Evolutionary conservation across 805 yeast genomes (phyloP).

Genomic region (Ogataea nakhonphanomensis): DNA sequence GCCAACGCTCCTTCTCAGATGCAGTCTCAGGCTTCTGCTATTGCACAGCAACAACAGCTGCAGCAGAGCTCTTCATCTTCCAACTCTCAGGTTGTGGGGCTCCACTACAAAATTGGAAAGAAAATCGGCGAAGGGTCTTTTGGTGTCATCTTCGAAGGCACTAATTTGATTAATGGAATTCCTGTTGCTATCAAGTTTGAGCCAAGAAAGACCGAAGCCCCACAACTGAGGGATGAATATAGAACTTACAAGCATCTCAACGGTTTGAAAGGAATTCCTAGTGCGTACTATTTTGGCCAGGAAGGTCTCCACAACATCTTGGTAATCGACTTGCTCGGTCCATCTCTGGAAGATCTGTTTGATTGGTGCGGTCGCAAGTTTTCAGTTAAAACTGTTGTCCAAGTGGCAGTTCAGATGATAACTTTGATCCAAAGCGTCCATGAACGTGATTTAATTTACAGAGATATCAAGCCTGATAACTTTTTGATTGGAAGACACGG

Average conservation of each 20-base stretch:
- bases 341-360: constrained; percentile 91
- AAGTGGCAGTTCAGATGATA: constrained; percentile 94
- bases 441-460: constrained; percentile 83
- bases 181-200: constrained; percentile 97
- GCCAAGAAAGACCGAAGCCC: constrained; percentile 95
- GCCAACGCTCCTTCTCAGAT: constrained; percentile 19
- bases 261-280: constrained; percentile 84
- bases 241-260: constrained; percentile 86
- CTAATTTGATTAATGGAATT: constrained; percentile 83
- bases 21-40: constrained; percentile 13
- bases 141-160: constrained; percentile 96
- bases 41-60: constrained; percentile 14
- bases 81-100: constrained; percentile 73
- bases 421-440: constrained; percentile 82
- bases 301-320: constrained; percentile 95
- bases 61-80: constrained; percentile 24
- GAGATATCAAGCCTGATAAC: constrained; percentile 98
- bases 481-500: constrained; percentile 90
- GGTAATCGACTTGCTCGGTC: constrained; percentile 93
- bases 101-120: constrained; percentile 94
- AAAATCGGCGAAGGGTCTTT: constrained; percentile 98
- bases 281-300: constrained; percentile 97
- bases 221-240: constrained; percentile 94
- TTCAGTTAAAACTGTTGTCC: constrained; percentile 82
- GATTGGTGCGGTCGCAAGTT: constrained; percentile 98